phyloP scores from a whole-genome alignment of 441 rosid species.

The Corymbia calophylla region DNA sequence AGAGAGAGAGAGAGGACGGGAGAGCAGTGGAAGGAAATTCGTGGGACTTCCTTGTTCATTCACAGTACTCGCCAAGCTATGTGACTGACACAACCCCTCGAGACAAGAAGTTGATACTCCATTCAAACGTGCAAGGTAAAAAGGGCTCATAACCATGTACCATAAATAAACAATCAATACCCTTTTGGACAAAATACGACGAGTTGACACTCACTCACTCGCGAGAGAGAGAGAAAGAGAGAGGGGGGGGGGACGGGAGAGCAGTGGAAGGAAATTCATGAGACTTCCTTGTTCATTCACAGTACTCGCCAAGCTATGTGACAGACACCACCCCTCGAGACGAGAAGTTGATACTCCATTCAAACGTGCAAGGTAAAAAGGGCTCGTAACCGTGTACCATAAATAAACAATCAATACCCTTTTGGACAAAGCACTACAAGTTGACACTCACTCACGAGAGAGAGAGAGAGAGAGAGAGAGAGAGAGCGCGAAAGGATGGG shows the following conservation, averaged over 20 bases:
- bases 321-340: background rate
- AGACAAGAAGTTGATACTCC: background rate
- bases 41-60: background rate
- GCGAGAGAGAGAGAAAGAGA: background rate
- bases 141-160: background rate
- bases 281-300: background rate
- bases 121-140: background rate
- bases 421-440: background rate
- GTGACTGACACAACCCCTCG: background rate
- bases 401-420: background rate
- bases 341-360: background rate
- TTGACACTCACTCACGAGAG: background rate
- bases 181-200: background rate
- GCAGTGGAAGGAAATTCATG: background rate
- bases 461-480: background rate
- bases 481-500: background rate
- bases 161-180: background rate
- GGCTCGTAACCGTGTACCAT: background rate
- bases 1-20: constrained; percentile 3
- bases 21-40: background rate
- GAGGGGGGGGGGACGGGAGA: background rate
- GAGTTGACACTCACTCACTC: background rate
- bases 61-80: background rate
- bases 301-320: background rate
- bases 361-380: background rate